Percentiles rank a stretch among this genome's conserved stretches.
phyloP scores from a whole-genome alignment of 2,329 filamentous ascomycete genomes.

The Aspergillus novoparasiticus region DNA sequence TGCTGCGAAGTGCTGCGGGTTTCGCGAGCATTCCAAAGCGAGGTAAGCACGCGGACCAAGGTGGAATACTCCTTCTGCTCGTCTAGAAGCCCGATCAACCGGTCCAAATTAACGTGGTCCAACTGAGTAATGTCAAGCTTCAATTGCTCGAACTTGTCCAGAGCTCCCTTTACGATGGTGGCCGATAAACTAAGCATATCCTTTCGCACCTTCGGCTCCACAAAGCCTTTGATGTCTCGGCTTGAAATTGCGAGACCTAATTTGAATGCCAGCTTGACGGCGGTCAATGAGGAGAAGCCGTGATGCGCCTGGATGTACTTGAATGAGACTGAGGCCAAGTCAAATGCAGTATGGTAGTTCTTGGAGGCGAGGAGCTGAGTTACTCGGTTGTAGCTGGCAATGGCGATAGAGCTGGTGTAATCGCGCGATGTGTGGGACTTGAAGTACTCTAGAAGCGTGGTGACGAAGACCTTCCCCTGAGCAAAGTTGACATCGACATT shows the following conservation, averaged over 20 bases:
- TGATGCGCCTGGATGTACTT: constrained; percentile 37
- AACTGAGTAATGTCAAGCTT: constrained; percentile 50
- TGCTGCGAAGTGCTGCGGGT: constrained; percentile 42
- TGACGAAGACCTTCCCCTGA: constrained; percentile 34
- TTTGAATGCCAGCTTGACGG: constrained; percentile 40
- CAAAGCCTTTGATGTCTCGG: constrained; percentile 35
- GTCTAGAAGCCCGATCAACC: constrained; percentile 46
- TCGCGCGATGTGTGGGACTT: constrained; percentile 34
- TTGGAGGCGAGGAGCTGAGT: constrained; percentile 30
- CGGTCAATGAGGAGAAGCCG: constrained; percentile 29
- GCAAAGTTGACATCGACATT: constrained; percentile 18
- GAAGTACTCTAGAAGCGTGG: constrained; percentile 38
- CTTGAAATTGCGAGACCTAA: constrained; percentile 38
- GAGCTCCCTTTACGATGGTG: constrained; percentile 44
- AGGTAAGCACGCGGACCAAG: constrained; percentile 45
- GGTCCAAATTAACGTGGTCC: constrained; percentile 44
- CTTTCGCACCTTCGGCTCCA: constrained; percentile 36
- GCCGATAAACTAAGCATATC: constrained; percentile 44
- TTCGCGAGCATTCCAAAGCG: constrained; percentile 50
- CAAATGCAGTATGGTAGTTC: constrained; percentile 33
- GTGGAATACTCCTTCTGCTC: constrained; percentile 50
- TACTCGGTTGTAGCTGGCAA: constrained; percentile 34
- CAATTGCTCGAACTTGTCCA: constrained; percentile 42
- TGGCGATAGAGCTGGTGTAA: constrained; percentile 41
- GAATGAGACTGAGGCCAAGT: constrained; percentile 38